phyloP scores from a whole-genome alignment of 2,329 filamentous ascomycete genomes.

The Aspergillus ochraceoroseus region DNA sequence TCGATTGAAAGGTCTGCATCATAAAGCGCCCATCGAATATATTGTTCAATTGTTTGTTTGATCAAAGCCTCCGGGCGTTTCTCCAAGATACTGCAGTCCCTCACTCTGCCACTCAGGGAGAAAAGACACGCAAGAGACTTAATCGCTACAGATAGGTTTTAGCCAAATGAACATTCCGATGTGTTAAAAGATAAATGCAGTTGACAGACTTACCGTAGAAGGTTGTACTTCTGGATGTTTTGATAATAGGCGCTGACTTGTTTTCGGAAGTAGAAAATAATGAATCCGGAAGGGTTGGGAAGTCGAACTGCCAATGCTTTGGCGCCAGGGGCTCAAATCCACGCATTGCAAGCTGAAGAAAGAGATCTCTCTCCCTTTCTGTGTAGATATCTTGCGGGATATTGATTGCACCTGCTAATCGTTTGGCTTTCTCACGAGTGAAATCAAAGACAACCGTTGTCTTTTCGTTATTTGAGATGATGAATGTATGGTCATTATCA shows the following conservation, averaged over 20 bases:
- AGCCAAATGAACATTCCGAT: background rate
- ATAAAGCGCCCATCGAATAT: constrained; percentile 51
- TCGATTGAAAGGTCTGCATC: constrained; percentile 45
- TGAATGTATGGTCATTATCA: constrained; percentile 16
- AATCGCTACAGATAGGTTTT: constrained; percentile 39
- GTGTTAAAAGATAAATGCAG: background rate
- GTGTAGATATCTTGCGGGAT: constrained; percentile 48
- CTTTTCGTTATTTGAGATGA: constrained; percentile 22
- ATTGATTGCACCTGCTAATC: constrained; percentile 35
- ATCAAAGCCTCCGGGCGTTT: constrained; percentile 38
- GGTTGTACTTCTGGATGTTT: constrained; percentile 38
- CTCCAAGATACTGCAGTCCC: constrained; percentile 46
- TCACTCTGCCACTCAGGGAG: constrained; percentile 48
- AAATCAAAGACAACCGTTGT: constrained; percentile 27
- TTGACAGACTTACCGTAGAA: constrained; percentile 41
- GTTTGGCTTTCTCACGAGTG: constrained; percentile 31
- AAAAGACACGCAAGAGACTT: constrained; percentile 50
- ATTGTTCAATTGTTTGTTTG: constrained; percentile 42
- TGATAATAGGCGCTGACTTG: constrained; percentile 45
- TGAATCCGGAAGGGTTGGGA: constrained; percentile 49
- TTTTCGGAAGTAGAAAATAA: constrained; percentile 45
- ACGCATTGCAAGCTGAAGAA: constrained; percentile 51
- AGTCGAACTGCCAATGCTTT: constrained; percentile 50
- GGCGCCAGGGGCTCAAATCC: constrained; percentile 55
- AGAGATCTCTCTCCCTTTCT: constrained; percentile 50